phyloP scores from a whole-genome alignment of 129 eudicot genomes.

The Flaveria brownii region DNA sequence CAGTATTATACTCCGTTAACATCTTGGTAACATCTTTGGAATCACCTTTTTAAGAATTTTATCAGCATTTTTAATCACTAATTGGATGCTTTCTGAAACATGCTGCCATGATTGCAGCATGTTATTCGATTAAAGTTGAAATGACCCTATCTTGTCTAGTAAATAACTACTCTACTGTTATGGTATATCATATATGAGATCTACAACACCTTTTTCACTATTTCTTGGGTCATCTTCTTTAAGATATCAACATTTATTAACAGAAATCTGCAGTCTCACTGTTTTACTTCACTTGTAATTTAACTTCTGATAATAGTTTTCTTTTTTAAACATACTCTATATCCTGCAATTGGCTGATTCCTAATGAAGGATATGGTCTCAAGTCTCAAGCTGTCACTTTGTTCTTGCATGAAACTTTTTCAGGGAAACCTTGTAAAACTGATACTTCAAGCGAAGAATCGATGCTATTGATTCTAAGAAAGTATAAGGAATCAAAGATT shows the following conservation, averaged over 20 bases:
- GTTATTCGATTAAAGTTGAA: background rate
- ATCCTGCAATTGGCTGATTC: no score
- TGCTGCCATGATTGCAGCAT: background rate
- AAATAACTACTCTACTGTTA: background rate
- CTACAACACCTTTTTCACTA: background rate
- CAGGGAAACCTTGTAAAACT: background rate
- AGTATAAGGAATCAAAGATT: background rate
- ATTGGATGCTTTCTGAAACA: background rate
- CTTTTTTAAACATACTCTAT: background rate
- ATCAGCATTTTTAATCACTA: background rate
- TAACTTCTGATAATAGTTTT: background rate
- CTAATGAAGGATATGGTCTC: background rate
- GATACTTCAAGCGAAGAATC: background rate
- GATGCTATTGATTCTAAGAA: background rate
- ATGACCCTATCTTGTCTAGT: background rate
- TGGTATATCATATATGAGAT: background rate
- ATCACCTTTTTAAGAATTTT: background rate
- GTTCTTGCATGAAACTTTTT: background rate
- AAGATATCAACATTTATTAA: background rate
- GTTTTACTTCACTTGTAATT: background rate
- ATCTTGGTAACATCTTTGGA: background rate
- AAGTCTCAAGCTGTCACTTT: constrained; percentile 10
- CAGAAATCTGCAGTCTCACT: background rate
- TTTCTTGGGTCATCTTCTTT: background rate
- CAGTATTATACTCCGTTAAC: background rate